Evolutionary conservation across 2,329 filamentous ascomycete species (phyloP), one percentile per base, ranked within the genome.

Genomic region (Diplodia intermedia): DNA sequence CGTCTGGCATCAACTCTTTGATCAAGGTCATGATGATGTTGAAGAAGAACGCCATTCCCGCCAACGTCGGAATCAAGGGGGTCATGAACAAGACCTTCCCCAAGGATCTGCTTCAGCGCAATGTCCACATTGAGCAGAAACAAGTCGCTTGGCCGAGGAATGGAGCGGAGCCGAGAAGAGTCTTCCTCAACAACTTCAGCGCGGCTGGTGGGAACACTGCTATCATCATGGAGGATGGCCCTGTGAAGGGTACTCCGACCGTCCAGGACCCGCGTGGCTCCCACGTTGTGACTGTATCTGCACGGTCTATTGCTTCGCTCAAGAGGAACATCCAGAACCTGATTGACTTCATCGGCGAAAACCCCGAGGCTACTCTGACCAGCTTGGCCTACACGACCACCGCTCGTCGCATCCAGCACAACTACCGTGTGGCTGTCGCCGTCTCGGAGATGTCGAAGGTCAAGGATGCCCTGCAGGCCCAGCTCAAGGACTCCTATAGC

Each of bases 71-170:
- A 72, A 85, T 86, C 77, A 86, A 86, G 76, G 83, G 82, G 55
- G 81, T 83, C 66, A 84, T 85, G 72, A 86, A 86, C 78, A 84
- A 85, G 78, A 82, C 80, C 7, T 86, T 86, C 77, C 84, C 84
- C 29, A 83, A 83, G 70, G 84, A 86, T 72, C 73, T 86, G 40
- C 75, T 74, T 36, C 82, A 85, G 73, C 83, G 84, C 71, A 85
- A 85, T 67, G 82, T 86, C 47, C 80, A 85, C 73, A 85, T 86
- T 68, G 79, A 81, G n/a, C 77, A 77, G 12, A 79, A 79, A 66
- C 78, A 82, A 69, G 80, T 83, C 4, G 75, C 79, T 47, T 84
- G 79, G 72, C 80, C 81, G 33, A 80, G 83, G 31, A 81, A 84
- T 56, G 82, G 82, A 54, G 81, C 78, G 12, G 79, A 80, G 70